A percentile compares a stretch with the other conserved stretches of the same genome.
Conservation (phyloP, 2,329 filamentous ascomycete species). For the Coleophoma crateriformis region DNA sequence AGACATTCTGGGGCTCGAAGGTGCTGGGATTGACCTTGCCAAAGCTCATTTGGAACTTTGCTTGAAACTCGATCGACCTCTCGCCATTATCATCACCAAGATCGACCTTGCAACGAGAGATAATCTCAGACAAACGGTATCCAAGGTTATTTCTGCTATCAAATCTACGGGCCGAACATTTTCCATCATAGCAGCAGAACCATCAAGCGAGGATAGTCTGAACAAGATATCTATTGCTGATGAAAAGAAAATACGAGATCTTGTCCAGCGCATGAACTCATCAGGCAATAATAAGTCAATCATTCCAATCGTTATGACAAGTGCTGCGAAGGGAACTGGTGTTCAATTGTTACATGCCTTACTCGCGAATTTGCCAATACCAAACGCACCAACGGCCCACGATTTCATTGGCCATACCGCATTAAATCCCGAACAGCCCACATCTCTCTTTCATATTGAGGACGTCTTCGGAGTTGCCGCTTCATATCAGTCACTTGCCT, state of each 20-base stretch:
- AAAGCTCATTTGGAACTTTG: slow-evolving; percentile 81
- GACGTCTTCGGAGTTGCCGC: slow-evolving; percentile 76
- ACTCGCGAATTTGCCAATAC: slow-evolving; percentile 69
- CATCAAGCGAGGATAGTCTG: slow-evolving; percentile 43
- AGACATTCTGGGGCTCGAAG: slow-evolving; percentile 43
- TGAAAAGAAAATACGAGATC: slow-evolving; percentile 48
- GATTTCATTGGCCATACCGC: slow-evolving; percentile 46
- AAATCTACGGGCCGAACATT: slow-evolving; percentile 73
- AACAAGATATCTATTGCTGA: slow-evolving; percentile 52
- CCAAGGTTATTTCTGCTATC: slow-evolving; percentile 68
- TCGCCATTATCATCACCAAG: slow-evolving; percentile 85
- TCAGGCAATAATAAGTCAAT: slow-evolving; percentile 30
- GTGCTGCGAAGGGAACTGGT: slow-evolving; percentile 77
- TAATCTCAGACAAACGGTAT: slow-evolving; percentile 64
- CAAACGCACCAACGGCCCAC: slow-evolving; percentile 44
- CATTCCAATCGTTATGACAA: slow-evolving; percentile 85
- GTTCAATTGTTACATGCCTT: slow-evolving; percentile 79
- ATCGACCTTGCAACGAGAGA: slow-evolving; percentile 76
- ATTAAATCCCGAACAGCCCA: slow-evolving; percentile 53
- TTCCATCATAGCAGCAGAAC: slow-evolving; percentile 60
- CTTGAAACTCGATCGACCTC: slow-evolving; percentile 69
- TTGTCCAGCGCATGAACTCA: slow-evolving; percentile 44
- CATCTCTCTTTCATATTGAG: slow-evolving; percentile 79
- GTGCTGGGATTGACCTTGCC: slow-evolving; percentile 63
- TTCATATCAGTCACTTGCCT: slow-evolving; percentile 46